Percentiles rank a stretch among this genome's conserved stretches.
phyloP scores from a whole-genome alignment of 345 rosid genomes.

The Euphorbia tirucalli region DNA sequence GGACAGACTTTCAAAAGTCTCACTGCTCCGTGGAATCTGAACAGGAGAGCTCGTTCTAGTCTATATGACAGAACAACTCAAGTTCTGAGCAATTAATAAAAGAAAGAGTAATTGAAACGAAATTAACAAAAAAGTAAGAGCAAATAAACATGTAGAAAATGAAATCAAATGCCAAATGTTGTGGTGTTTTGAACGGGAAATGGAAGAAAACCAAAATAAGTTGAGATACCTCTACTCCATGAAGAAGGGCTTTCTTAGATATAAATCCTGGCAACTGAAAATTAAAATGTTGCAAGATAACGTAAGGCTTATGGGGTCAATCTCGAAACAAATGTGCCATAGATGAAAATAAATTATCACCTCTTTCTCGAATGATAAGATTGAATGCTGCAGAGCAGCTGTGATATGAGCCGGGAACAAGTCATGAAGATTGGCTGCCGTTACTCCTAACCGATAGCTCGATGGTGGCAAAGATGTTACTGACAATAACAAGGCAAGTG shows the following conservation, averaged over 20 bases:
- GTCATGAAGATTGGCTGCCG: slow-evolving; percentile 77
- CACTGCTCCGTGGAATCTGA: slow-evolving; percentile 62
- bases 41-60: slow-evolving; percentile 91
- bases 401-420: slow-evolving; percentile 69
- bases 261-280: slow-evolving; percentile 88
- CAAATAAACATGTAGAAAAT: background rate
- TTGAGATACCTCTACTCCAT: slow-evolving; percentile 80
- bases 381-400: slow-evolving; percentile 63
- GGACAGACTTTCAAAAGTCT: slow-evolving; percentile 73
- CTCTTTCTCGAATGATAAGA: slow-evolving; percentile 77
- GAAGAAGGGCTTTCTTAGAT: slow-evolving; percentile 84
- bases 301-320: slow-evolving; percentile 4
- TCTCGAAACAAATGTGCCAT: background rate
- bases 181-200: background rate
- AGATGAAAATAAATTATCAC: slow-evolving; percentile 27
- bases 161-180: slow-evolving; percentile 1
- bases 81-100: background rate
- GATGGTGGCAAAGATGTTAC: slow-evolving; percentile 74
- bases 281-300: slow-evolving; percentile 19
- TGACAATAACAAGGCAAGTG: slow-evolving; percentile 35
- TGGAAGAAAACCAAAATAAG: background rate
- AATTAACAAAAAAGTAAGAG: background rate
- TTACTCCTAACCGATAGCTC: slow-evolving; percentile 88
- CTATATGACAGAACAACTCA: slow-evolving; percentile 37
- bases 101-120: background rate